These are phyloP conservation scores for Panicum hallii DNA, from an alignment of 202 grass and related monocot genomes.

Conservation along the genomic window DNA sequence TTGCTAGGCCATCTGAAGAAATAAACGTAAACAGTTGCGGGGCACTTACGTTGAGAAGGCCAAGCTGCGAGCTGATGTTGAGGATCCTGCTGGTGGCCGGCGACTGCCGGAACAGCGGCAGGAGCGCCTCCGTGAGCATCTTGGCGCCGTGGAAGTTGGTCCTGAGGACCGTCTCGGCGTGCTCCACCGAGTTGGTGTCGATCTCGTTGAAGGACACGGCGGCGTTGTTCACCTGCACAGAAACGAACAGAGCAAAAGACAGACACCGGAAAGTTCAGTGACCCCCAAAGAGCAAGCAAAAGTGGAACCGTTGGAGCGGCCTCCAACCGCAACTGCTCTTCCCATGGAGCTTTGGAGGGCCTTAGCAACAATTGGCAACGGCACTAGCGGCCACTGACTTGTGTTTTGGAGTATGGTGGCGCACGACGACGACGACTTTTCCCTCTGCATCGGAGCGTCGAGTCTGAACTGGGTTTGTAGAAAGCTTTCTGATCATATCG, in stretches of 20 bases:
- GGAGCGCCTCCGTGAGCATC: slow-evolving; percentile 70
- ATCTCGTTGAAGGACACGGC: slow-evolving; percentile 93
- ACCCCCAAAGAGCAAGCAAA: neutral
- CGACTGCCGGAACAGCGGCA: slow-evolving; percentile 75
- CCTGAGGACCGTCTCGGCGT: slow-evolving; percentile 75
- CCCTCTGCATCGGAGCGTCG: neutral
- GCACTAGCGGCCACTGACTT: neutral
- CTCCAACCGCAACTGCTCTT: slow-evolving; percentile 15
- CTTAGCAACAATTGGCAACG: neutral
- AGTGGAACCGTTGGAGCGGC: slow-evolving; percentile 27
- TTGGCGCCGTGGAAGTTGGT: slow-evolving; percentile 89
- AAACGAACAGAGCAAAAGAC: neutral
- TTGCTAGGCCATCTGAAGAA: neutral
- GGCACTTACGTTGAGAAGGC: slow-evolving; percentile 83
- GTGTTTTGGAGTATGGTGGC: neutral
- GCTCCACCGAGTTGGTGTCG: slow-evolving; percentile 81
- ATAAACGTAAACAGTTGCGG: neutral
- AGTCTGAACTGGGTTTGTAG: slow-evolving; percentile 27
- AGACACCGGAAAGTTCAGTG: neutral
- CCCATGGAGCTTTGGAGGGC: neutral
- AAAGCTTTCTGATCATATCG: slow-evolving; percentile 12
- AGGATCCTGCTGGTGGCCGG: slow-evolving; percentile 71
- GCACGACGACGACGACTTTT: neutral
- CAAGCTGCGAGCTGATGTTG: slow-evolving; percentile 95
- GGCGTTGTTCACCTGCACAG: slow-evolving; percentile 84